Evolutionary conservation across 1,284 basidiomycete genomes (phyloP), one percentile per base, ranked within the genome.

Genomic region (Ceratobasidium sp.): DNA sequence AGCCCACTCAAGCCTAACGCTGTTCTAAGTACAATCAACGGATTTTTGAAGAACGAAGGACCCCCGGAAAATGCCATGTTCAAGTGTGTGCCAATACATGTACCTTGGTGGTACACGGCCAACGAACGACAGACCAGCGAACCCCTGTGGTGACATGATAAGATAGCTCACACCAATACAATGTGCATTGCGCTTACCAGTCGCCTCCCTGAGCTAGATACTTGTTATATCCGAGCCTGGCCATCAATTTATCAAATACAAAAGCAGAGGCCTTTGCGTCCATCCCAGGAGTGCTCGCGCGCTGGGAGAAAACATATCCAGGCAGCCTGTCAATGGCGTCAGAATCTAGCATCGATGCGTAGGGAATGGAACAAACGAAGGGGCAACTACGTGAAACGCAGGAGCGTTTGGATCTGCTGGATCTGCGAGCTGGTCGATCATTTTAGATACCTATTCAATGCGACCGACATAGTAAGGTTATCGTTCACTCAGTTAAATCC

Each of bases 151-250:
- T n/a, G n/a, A n/a, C n/a, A n/a, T 30, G 18, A n/a, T n/a, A n/a
- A 10, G 6, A 45, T 8, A n/a, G 9, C 10, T 39, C 14, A 39
- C 36, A 6, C 6, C 36, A 39, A 6, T 39, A 39, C 14, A 6
- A 46, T 14, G 18, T 45, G 18, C 16, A 41, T 41, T 16, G 23
- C 18, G 72, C 28, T 26, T 45, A 75, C 76, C 75, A 76, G 50
- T 75, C 76, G 14, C 76, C 76, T 26, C 76, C 76, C 39, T 76
- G 76, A 0, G 75, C 75, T 12, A 76, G 55, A 32, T 75, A 76
- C 36, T 72, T 55, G 5, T 60, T 45, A 58, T 76, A 76, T 30
- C 76, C 76, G 10, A 76, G 65, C 43, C 64, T 65, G 55, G 65
- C 61, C 76, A 75, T 76, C 18, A 76, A 55, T 43, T 74, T 74